A percentile compares a stretch with the other conserved stretches of the same genome.
phyloP scores from a whole-genome alignment of 2,329 filamentous ascomycete species.

The Fulvia fulva region DNA sequence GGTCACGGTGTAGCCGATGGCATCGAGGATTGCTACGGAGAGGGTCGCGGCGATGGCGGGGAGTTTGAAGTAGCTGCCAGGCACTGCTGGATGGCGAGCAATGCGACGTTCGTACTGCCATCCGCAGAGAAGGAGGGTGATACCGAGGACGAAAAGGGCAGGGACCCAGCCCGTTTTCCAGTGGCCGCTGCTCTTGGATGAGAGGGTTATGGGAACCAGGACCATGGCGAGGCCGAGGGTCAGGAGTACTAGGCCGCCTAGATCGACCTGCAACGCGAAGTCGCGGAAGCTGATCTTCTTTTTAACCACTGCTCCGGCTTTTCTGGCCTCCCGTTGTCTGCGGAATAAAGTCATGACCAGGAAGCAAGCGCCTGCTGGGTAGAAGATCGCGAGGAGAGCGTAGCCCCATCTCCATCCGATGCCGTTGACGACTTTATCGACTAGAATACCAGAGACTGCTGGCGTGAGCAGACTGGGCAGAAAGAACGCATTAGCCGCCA shows the following conservation, averaged over 20 bases:
- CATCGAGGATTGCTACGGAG: conserved; percentile 41
- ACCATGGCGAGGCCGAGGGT: conserved; percentile 47
- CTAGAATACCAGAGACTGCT: conserved; percentile 41
- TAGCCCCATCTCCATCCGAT: conserved; percentile 47
- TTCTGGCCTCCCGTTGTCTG: conserved; percentile 36
- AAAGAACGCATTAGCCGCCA: conserved; percentile 39
- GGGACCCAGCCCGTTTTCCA: conserved; percentile 48
- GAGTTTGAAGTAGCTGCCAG: conserved; percentile 44
- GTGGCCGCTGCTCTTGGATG: conserved; percentile 34
- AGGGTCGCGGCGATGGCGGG: conserved; percentile 42
- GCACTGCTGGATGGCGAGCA: conserved; percentile 45
- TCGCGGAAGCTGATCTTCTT: conserved; percentile 28
- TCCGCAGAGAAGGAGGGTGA: conserved; percentile 40
- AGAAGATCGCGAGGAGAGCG: conserved; percentile 43
- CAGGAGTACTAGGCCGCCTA: conserved; percentile 45
- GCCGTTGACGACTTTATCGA: conserved; percentile 37
- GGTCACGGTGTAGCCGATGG: conserved; percentile 43
- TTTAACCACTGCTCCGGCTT: conserved; percentile 27
- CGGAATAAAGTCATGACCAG: conserved; percentile 38
- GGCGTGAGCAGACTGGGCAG: conserved; percentile 41
- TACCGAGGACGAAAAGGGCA: conserved; percentile 44
- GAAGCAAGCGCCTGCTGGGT: conserved; percentile 37
- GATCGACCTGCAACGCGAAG: conserved; percentile 34
- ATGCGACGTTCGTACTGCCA: conserved; percentile 47
- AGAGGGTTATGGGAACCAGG: conserved; percentile 48